phyloP scores from a whole-genome alignment of 2,329 filamentous ascomycete species.

The Fusarium sp. region DNA sequence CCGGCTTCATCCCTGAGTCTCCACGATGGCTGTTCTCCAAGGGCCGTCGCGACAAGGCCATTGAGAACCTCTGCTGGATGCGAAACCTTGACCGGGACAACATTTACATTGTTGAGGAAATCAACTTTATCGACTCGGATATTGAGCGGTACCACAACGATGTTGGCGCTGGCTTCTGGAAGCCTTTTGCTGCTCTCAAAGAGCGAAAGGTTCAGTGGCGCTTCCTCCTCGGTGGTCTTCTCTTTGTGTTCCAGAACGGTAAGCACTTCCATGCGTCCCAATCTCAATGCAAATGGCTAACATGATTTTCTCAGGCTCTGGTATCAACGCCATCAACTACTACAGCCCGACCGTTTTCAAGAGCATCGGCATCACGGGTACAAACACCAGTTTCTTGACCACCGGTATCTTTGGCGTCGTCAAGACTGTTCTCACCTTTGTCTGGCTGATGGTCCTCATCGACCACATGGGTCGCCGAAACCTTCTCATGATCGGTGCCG shows the following conservation, averaged over 20 bases:
- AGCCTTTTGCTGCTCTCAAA: slow-evolving; percentile 74
- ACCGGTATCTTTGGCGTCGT: slow-evolving; percentile 85
- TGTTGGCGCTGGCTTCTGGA: slow-evolving; percentile 82
- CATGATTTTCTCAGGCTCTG: slow-evolving; percentile 54
- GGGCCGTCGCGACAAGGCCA: slow-evolving; percentile 71
- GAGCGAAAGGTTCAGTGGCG: slow-evolving; percentile 76
- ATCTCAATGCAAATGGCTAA: slow-evolving; percentile 18
- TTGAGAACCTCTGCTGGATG: slow-evolving; percentile 75
- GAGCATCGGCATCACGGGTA: slow-evolving; percentile 63
- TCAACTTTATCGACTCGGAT: slow-evolving; percentile 79
- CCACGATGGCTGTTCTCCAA: slow-evolving; percentile 80
- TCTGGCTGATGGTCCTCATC: slow-evolving; percentile 80
- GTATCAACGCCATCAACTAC: slow-evolving; percentile 87
- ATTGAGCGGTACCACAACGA: slow-evolving; percentile 75
- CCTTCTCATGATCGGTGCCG: slow-evolving; percentile 75
- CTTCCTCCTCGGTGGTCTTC: slow-evolving; percentile 79
- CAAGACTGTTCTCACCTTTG: slow-evolving; percentile 77
- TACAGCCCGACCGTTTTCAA: slow-evolving; percentile 68
- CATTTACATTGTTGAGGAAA: slow-evolving; percentile 80
- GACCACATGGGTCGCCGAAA: slow-evolving; percentile 70
- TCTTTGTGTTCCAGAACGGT: slow-evolving; percentile 87
- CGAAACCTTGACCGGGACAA: slow-evolving; percentile 70
- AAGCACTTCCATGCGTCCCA: slow-evolving; percentile 48
- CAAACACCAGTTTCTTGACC: slow-evolving; percentile 66
- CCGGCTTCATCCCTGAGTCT: slow-evolving; percentile 75